Evolutionary conservation across 2,329 filamentous ascomycete genomes (phyloP).

Genomic region (Trichoderma lentiforme): DNA sequence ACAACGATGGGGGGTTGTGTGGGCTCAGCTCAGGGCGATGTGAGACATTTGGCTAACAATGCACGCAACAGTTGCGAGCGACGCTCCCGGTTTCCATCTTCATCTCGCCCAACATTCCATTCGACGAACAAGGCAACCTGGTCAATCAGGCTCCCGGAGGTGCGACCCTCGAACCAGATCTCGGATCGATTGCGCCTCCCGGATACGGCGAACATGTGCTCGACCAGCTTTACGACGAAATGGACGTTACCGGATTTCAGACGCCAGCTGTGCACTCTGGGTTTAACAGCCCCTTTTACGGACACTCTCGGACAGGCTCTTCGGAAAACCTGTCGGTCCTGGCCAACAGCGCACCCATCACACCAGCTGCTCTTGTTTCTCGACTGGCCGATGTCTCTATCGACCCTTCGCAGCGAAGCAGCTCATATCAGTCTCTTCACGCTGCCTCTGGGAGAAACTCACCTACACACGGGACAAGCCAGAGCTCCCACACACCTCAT

Average conservation of each 20-base stretch:
- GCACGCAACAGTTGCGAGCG: constrained; percentile 65
- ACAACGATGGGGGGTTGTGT: background rate
- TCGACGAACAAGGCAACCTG: constrained; percentile 83
- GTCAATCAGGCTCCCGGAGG: constrained; percentile 56
- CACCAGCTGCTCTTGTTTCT: constrained; percentile 57
- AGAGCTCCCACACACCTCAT: constrained; percentile 39
- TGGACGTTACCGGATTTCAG: constrained; percentile 78
- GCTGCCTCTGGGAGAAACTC: constrained; percentile 44
- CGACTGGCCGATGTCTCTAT: constrained; percentile 67
- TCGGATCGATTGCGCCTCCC: constrained; percentile 74
- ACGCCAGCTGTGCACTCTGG: constrained; percentile 68
- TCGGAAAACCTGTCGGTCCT: constrained; percentile 70
- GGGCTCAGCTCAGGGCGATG: background rate
- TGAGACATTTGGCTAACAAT: constrained; percentile 14
- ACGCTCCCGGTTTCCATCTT: constrained; percentile 90
- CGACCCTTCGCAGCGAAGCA: constrained; percentile 44
- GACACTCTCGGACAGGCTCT: constrained; percentile 70
- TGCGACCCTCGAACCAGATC: constrained; percentile 48
- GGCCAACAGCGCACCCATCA: constrained; percentile 30
- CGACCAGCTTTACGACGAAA: constrained; percentile 84
- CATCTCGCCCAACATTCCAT: constrained; percentile 88
- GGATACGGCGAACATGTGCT: constrained; percentile 87
- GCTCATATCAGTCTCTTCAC: constrained; percentile 44
- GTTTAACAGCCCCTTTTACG: constrained; percentile 77
- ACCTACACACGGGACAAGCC: constrained; percentile 37